Evolutionary conservation across 164 flowering plant genomes (phyloP), one percentile per base, ranked within the genome.

Genomic region (Tetracentron sinense): DNA sequence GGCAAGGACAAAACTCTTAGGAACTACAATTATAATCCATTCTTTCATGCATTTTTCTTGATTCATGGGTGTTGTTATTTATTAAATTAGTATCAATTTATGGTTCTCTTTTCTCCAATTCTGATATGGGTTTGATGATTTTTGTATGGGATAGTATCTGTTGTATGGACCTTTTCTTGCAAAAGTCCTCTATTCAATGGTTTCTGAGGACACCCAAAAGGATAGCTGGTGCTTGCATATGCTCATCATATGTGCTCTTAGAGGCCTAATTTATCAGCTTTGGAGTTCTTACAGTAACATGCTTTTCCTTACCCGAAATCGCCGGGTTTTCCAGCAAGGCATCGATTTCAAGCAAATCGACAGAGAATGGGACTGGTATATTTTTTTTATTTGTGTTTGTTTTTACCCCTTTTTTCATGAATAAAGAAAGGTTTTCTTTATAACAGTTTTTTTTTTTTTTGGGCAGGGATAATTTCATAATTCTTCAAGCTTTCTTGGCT

Each of bases 331-430:
- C 30, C 77, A 79, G 58, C 63, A 73, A 22, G 90, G 94, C 0
- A 65, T 74, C 8, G 94, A 82, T 69, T 92, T 77, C 71, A 77
- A 86, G 60, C 96, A 92, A 72, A 84, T 92, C 19, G 96, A 89
- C 58, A 69, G 42, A 23, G 92, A 92, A 76, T 89, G 96, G 96
- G 66, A 92, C 62, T 92, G 97, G 97, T n/a, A n/a, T 89, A 85
- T 46, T 1, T 14, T n/a, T 42, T 2, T 0, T 16, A 11, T 8
- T 2, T 10, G 35, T 25, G 27, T n/a, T 4, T 17, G 12, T 23
- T 16, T 54, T 11, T 22, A 8, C 35, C 30, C 15, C 8, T 35
- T 38, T 26, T 31, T 22, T 26, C 14, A 35, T 38, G 11, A 38
- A n/a, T n/a, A n/a, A 38, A 4, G 1, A 38, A 1, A 8, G 44